Evolutionary conservation across 2,329 filamentous ascomycete species (phyloP), one percentile per base, ranked within the genome.

Genomic region (Metarhizium sp.): DNA sequence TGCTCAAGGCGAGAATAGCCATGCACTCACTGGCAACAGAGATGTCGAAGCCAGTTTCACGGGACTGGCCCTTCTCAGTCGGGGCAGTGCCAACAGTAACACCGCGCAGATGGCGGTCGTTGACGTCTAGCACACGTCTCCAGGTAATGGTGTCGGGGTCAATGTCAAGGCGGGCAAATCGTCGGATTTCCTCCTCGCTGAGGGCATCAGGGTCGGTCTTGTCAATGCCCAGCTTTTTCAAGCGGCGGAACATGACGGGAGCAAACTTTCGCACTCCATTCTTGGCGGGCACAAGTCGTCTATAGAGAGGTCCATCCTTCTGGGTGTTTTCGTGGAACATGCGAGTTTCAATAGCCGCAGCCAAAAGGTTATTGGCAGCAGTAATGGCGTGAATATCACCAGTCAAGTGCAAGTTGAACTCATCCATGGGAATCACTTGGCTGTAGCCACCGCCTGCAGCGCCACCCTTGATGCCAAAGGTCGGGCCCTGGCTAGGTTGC

Each of bases 381-480:
- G 91, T 91, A 66, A 99, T 94, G 61, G 94, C 94, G 71, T 99
- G 94, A 56, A 99, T 97, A 69, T 99, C 94, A 65, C 94, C 94
- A 55, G 94, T 99, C 66, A 99, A 76, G 71, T 99, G 94, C 67
- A 99, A 78, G 74, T 99, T 99, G 78, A 99, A 99, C 72, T 99
- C 94, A 65, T 99, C 94, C 94, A 99, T 99, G 57, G 94, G 94
- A 65, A 99, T 97, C 67, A 99, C 94, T 72, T 99, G 94, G 71
- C 90, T 96, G 82, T 97, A 99, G 43, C 94, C 94, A 71, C 94
- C 94, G 66, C 94, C 94, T 55, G 94, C 94, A 57, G 94, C 94
- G 66, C 94, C 94, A 59, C 94, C 94, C 79, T 99, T 99, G 80
- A 99, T 97, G 66, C 94, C 94, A 70, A 99, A 99, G 0, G 94